Evolutionary conservation across 352 stramenopile genomes (phyloP).

Genomic region (Plasmopara muralis): DNA sequence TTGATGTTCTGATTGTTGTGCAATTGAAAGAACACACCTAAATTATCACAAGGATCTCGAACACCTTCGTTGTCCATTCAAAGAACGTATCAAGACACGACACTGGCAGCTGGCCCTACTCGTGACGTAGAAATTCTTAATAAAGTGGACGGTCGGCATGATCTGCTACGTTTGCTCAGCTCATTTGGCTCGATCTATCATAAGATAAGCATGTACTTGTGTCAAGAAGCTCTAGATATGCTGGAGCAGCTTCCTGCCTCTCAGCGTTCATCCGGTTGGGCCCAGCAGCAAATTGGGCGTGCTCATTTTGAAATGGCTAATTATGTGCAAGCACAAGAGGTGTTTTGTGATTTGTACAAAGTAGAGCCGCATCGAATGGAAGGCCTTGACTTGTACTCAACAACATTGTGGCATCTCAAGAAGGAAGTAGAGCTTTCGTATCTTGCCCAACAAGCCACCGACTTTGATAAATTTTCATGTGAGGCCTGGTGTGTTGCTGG

Average conservation of each 20-base stretch:
- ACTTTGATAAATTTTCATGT: slow-evolving; percentile 90
- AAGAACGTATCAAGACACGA: slow-evolving; percentile 18
- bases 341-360: slow-evolving; percentile 86
- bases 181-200: slow-evolving; percentile 75
- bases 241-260: slow-evolving; percentile 73
- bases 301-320: slow-evolving; percentile 95
- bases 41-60: slow-evolving; percentile 14
- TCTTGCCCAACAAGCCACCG: slow-evolving; percentile 89
- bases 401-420: slow-evolving; percentile 96
- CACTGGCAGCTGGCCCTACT: slow-evolving; percentile 6
- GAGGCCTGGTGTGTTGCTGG: slow-evolving; percentile 96
- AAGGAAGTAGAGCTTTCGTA: slow-evolving; percentile 97
- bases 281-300: slow-evolving; percentile 89
- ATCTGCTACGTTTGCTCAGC: slow-evolving; percentile 47
- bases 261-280: slow-evolving; percentile 91
- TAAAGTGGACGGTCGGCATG: slow-evolving; percentile 20
- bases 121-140: slow-evolving; percentile 6
- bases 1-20: slow-evolving; percentile 8
- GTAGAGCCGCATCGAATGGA: slow-evolving; percentile 90
- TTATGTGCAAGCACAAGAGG: slow-evolving; percentile 86
- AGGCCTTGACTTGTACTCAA: slow-evolving; percentile 93
- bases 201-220: slow-evolving; percentile 71
- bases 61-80: slow-evolving; percentile 15
- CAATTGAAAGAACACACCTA: slow-evolving; percentile 18
- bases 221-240: slow-evolving; percentile 81